Percentiles rank a stretch among this genome's conserved stretches.
phyloP scores from a whole-genome alignment of 2,329 filamentous ascomycete genomes.

The Monilinia vaccinii-corymbosi region DNA sequence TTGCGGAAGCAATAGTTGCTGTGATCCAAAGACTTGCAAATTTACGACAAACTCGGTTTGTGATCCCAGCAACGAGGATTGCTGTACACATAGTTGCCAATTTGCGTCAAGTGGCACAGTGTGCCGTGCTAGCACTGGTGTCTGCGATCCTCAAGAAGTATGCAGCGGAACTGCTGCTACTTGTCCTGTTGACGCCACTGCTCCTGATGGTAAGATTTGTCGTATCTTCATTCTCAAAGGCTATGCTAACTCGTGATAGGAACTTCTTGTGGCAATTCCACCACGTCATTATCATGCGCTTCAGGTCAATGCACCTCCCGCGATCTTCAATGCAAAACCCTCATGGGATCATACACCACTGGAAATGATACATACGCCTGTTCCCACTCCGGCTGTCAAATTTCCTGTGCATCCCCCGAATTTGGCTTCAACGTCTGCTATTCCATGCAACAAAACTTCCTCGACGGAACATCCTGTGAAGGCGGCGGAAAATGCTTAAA shows the following conservation, averaged over 20 bases:
- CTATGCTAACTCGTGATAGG: slow-evolving; percentile 29
- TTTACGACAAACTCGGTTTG: slow-evolving; percentile 68
- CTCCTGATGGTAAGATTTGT: slow-evolving; percentile 48
- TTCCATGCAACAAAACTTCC: slow-evolving; percentile 77
- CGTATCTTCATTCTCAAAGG: not conserved
- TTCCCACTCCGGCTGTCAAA: slow-evolving; percentile 58
- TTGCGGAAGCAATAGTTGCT: slow-evolving; percentile 73
- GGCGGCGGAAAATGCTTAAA: slow-evolving; percentile 72
- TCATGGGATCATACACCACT: slow-evolving; percentile 67
- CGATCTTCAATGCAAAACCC: slow-evolving; percentile 76
- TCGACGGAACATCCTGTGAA: slow-evolving; percentile 81
- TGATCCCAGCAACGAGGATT: slow-evolving; percentile 73
- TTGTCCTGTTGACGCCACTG: slow-evolving; percentile 66
- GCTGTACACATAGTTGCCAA: slow-evolving; percentile 59
- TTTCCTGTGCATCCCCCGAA: slow-evolving; percentile 64
- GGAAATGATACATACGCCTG: slow-evolving; percentile 77
- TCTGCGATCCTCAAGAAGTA: slow-evolving; percentile 77
- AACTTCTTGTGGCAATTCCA: slow-evolving; percentile 53
- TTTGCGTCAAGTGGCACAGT: slow-evolving; percentile 59
- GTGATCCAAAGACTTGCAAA: slow-evolving; percentile 76
- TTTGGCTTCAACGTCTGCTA: slow-evolving; percentile 61
- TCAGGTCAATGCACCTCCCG: slow-evolving; percentile 92
- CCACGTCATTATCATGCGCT: slow-evolving; percentile 58
- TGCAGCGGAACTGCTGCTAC: slow-evolving; percentile 64
- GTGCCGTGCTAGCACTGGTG: slow-evolving; percentile 70